These are phyloP conservation scores for Gyrodon lividus DNA, from an alignment of 768 basidiomycete species.

Conservation along the genomic window DNA sequence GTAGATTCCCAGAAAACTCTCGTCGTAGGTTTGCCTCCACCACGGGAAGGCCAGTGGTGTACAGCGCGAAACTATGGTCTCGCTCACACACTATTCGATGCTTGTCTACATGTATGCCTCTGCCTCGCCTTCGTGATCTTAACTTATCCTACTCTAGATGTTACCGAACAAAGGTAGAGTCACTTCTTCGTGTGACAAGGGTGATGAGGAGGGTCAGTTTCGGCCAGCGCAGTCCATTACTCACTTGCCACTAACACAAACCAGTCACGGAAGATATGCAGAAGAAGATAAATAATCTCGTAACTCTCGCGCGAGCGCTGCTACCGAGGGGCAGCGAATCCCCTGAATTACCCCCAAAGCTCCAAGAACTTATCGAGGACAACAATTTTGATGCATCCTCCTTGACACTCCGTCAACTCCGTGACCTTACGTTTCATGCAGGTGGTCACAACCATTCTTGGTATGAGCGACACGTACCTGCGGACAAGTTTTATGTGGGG, in stretches of 20 bases:
- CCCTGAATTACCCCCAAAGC: constrained; percentile 29
- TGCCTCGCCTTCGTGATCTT: background rate
- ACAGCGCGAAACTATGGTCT: constrained; percentile 44
- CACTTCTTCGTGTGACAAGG: constrained; percentile 24
- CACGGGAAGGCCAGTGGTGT: constrained; percentile 33
- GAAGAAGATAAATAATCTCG: constrained; percentile 41
- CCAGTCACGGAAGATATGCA: constrained; percentile 35
- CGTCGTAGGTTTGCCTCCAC: constrained; percentile 45
- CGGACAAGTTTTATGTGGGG: constrained; percentile 41
- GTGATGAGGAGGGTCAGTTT: constrained; percentile 22
- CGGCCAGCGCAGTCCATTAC: background rate
- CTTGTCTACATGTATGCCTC: constrained; percentile 36
- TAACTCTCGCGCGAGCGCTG: constrained; percentile 38
- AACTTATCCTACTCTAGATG: constrained; percentile 30
- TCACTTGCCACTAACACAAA: constrained; percentile 2
- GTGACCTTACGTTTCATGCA: constrained; percentile 37
- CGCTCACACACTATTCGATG: constrained; percentile 38
- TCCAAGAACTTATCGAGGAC: constrained; percentile 36
- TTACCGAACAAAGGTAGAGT: constrained; percentile 40
- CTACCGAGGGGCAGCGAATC: constrained; percentile 36
- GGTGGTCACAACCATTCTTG: constrained; percentile 39
- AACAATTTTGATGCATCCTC: constrained; percentile 26
- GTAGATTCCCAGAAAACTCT: constrained; percentile 41
- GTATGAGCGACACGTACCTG: constrained; percentile 39
- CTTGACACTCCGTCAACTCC: constrained; percentile 37